phyloP scores from a whole-genome alignment of 75 land plant species.

The Larix kaempferi region DNA sequence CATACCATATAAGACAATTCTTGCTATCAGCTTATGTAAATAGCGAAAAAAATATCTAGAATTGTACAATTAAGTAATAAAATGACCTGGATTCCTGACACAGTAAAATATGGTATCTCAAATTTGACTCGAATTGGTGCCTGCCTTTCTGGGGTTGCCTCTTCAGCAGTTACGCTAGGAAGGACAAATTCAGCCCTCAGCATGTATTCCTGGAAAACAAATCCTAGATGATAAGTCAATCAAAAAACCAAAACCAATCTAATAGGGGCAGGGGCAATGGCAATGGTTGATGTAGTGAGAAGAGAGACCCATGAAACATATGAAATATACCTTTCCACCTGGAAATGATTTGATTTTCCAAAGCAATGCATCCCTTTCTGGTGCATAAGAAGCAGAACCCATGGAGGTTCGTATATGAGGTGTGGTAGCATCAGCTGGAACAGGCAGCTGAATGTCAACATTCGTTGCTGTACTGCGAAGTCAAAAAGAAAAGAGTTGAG shows the following conservation, averaged over 20 bases:
- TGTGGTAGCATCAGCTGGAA: slow-evolving; percentile 87
- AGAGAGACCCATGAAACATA: neutral
- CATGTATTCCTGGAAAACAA: slow-evolving; percentile 76
- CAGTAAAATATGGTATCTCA: slow-evolving; percentile 97
- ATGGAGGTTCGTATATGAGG: slow-evolving; percentile 87
- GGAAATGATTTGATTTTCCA: slow-evolving; percentile 99
- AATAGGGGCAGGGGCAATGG: neutral
- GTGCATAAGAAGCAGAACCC: slow-evolving; percentile 95
- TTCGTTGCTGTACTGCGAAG: slow-evolving; percentile 87
- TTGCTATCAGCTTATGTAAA: neutral
- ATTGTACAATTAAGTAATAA: neutral
- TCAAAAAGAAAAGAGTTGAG: slow-evolving; percentile 7
- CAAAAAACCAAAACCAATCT: neutral
- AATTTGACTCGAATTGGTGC: slow-evolving; percentile 96
- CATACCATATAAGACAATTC: neutral
- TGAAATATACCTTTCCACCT: slow-evolving; percentile 76
- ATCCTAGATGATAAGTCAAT: slow-evolving; percentile 5
- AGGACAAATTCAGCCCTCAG: slow-evolving; percentile 88
- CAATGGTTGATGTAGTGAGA: neutral
- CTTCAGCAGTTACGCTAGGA: slow-evolving; percentile 83
- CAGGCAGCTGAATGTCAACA: slow-evolving; percentile 93
- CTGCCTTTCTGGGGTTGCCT: slow-evolving; percentile 74
- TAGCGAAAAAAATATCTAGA: neutral
- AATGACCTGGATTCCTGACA: slow-evolving; percentile 93
- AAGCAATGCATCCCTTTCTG: slow-evolving; percentile 82